phyloP scores from a whole-genome alignment of 345 rosid genomes.

The Hirschfeldia incana region DNA sequence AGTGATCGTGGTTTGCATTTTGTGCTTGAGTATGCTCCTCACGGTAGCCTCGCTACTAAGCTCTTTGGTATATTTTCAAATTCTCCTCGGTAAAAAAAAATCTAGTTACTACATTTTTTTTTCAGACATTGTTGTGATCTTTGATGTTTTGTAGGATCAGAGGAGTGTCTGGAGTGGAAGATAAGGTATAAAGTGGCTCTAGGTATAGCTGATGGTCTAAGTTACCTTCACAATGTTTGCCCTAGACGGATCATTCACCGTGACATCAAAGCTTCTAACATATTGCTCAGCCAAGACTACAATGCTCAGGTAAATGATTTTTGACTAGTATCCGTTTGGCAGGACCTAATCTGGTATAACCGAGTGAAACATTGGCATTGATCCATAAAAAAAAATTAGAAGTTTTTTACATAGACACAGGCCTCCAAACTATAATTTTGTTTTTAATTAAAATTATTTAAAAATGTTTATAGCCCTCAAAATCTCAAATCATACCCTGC shows the following conservation, averaged over 20 bases:
- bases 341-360: too few species aligned
- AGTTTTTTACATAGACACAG: too few species aligned
- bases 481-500: too few species aligned
- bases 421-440: too few species aligned
- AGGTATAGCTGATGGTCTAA: slow-evolving; percentile 81
- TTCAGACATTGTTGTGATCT: not conserved
- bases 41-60: slow-evolving; percentile 76
- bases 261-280: slow-evolving; percentile 91
- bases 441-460: too few species aligned
- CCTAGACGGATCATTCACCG: slow-evolving; percentile 88
- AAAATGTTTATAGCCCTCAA: too few species aligned
- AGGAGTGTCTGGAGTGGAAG: slow-evolving; percentile 67
- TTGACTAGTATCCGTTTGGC: too few species aligned
- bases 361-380: too few species aligned
- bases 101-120: not conserved
- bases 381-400: too few species aligned
- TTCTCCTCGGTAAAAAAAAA: not conserved
- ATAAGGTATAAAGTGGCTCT: slow-evolving; percentile 67
- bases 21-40: slow-evolving; percentile 74
- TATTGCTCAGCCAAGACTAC: slow-evolving; percentile 62
- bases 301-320: slow-evolving; percentile 66
- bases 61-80: slow-evolving; percentile 57
- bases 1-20: slow-evolving; percentile 76
- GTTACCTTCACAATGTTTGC: slow-evolving; percentile 77
- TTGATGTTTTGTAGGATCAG: slow-evolving; percentile 50